These are phyloP conservation scores for Coemansia reversa DNA, from an alignment of 192 early-diverging fungal genomes.

Conservation along the genomic window DNA sequence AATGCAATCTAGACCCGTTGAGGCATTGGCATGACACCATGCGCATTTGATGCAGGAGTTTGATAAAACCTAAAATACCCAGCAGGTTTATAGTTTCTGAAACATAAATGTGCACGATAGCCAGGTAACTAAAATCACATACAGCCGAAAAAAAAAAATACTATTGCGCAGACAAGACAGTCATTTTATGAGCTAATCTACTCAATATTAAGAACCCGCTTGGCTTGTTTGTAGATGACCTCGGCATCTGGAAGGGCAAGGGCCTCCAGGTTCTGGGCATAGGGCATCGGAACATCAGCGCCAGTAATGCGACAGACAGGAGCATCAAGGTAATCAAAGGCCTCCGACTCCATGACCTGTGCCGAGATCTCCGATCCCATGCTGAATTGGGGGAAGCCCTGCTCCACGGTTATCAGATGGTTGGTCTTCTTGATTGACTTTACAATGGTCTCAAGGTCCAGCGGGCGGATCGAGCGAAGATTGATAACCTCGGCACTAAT, in stretches of 20 bases:
- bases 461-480: conserved; percentile 94
- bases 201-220: conserved; percentile 59
- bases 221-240: conserved; percentile 78
- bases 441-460: conserved; percentile 90
- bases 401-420: conserved; percentile 92
- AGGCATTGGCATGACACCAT: no score
- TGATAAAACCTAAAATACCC: neutral
- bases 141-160: no score
- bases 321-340: conserved; percentile 93
- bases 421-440: conserved; percentile 97
- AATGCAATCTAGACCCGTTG: no score
- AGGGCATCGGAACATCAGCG: conserved; percentile 97
- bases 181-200: conserved; percentile 9
- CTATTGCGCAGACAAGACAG: no score
- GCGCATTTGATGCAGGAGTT: no score
- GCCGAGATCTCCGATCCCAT: conserved; percentile 94
- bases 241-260: conserved; percentile 80
- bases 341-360: conserved; percentile 96
- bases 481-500: conserved; percentile 92
- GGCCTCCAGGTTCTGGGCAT: conserved; percentile 92
- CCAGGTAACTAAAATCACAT: no score
- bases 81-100: neutral
- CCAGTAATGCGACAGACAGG: conserved; percentile 91
- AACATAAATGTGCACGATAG: neutral
- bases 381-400: conserved; percentile 92